phyloP scores from a whole-genome alignment of 2,329 filamentous ascomycete species.

The Colletotrichum somersetense region DNA sequence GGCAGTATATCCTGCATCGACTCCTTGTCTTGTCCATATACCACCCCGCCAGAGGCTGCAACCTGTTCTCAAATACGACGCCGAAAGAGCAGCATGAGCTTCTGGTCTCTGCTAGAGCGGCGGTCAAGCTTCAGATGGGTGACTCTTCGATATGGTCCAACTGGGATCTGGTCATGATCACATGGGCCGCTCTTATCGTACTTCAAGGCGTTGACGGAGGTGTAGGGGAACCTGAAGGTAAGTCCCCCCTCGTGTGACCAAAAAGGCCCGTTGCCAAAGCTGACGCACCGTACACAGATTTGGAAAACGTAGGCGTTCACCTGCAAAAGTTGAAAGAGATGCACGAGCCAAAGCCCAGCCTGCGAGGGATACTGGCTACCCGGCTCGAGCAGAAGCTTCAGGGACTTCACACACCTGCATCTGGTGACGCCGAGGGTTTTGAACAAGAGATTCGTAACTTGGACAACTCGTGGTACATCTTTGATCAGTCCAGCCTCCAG shows the following conservation, averaged over 20 bases:
- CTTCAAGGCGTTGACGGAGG: constrained; percentile 57
- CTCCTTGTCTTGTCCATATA: constrained; percentile 59
- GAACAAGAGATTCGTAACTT: constrained; percentile 39
- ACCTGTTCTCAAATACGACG: constrained; percentile 54
- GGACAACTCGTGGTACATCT: constrained; percentile 47
- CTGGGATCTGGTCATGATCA: constrained; percentile 59
- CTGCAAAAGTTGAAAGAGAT: constrained; percentile 48
- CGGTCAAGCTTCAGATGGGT: constrained; percentile 55
- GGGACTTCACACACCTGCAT: constrained; percentile 45
- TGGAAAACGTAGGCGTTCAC: constrained; percentile 48
- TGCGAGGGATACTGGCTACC: constrained; percentile 45
- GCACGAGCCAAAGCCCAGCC: constrained; percentile 46
- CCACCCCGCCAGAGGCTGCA: constrained; percentile 55
- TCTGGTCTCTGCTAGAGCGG: constrained; percentile 55
- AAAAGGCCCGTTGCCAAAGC: neutral
- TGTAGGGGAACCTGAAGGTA: constrained; percentile 54
- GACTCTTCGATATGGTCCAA: constrained; percentile 59
- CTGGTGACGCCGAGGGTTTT: constrained; percentile 31
- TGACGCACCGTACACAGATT: constrained; percentile 41
- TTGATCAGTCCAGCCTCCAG: constrained; percentile 46
- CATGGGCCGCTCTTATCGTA: constrained; percentile 59
- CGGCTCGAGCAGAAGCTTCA: constrained; percentile 48
- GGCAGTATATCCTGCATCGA: constrained; percentile 57
- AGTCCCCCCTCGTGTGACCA: constrained; percentile 6
- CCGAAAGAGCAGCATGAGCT: constrained; percentile 56